A percentile compares a stretch with the other conserved stretches of the same genome.
phyloP scores from a whole-genome alignment of 192 early-diverging fungal genomes.

The Umbelopsis sp. region DNA sequence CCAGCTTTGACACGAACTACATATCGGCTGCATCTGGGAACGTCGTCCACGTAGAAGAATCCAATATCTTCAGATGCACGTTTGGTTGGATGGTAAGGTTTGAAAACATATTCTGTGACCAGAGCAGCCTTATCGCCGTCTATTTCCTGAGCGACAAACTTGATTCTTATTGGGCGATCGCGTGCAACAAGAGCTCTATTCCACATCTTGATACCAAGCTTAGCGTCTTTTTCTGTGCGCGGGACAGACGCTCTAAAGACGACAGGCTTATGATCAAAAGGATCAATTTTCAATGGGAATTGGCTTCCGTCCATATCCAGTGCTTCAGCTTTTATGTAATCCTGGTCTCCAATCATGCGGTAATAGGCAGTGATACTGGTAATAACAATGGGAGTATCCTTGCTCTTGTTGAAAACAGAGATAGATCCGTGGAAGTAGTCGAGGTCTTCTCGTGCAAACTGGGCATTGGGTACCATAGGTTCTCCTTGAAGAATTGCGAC shows the following conservation, averaged over 20 bases:
- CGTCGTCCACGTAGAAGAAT: slow-evolving; percentile 44
- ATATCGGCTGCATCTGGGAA: slow-evolving; percentile 18
- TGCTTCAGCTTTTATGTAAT: slow-evolving; percentile 33
- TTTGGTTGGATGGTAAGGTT: slow-evolving; percentile 28
- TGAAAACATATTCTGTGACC: slow-evolving; percentile 46
- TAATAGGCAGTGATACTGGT: slow-evolving; percentile 42
- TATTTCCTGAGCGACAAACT: slow-evolving; percentile 41
- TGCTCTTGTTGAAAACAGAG: slow-evolving; percentile 46
- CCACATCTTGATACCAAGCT: slow-evolving; percentile 39
- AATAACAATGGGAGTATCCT: slow-evolving; percentile 33
- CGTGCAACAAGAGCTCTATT: slow-evolving; percentile 45
- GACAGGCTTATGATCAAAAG: slow-evolving; percentile 36
- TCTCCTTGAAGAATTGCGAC: slow-evolving; percentile 30
- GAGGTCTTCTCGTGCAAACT: slow-evolving; percentile 31
- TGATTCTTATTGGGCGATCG: slow-evolving; percentile 45
- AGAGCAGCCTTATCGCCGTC: slow-evolving; percentile 40
- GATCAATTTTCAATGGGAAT: slow-evolving; percentile 38
- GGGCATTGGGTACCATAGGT: slow-evolving; percentile 38
- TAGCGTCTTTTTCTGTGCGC: slow-evolving; percentile 30
- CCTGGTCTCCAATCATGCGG: slow-evolving; percentile 46
- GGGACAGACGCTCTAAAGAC: slow-evolving; percentile 38
- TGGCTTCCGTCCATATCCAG: slow-evolving; percentile 29
- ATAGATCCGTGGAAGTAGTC: slow-evolving; percentile 48
- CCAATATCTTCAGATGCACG: slow-evolving; percentile 36
- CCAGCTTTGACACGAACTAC: slow-evolving; percentile 27